Evolutionary conservation across 2,329 filamentous ascomycete genomes (phyloP).

Genomic region (Fusarium sp.): DNA sequence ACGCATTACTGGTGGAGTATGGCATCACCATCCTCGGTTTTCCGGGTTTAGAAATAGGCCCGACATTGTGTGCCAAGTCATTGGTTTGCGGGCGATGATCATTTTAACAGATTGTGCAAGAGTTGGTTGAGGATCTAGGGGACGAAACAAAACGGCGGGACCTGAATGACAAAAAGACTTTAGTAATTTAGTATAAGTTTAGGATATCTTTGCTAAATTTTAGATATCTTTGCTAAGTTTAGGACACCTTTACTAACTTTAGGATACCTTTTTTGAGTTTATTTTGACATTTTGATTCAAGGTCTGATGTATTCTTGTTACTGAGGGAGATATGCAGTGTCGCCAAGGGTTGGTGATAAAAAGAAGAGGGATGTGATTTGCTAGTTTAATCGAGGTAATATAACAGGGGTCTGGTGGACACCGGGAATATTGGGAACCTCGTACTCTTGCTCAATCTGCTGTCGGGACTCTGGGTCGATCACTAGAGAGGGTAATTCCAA

Average conservation of each 20-base stretch:
- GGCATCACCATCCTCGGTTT: conserved; percentile 4
- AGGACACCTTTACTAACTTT: too few species aligned
- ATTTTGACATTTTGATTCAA: too few species aligned
- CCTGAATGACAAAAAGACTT: too few species aligned
- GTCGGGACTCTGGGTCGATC: not conserved
- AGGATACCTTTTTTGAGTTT: too few species aligned
- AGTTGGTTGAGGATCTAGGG: not conserved
- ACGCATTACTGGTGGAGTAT: conserved; percentile 3
- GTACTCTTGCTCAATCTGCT: not conserved
- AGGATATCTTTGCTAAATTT: too few species aligned
- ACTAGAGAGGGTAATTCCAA: not conserved
- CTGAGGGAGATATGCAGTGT: not conserved
- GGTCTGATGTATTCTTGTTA: too few species aligned
- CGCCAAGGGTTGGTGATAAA: not conserved
- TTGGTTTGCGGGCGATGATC: not conserved
- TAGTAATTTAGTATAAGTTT: too few species aligned
- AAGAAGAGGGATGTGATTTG: not conserved
- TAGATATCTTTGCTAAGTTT: too few species aligned
- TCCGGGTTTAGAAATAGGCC: conserved; percentile 7
- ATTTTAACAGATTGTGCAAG: not conserved
- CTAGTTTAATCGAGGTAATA: not conserved
- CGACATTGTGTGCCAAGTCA: not conserved
- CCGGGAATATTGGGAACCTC: not conserved
- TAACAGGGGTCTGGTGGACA: not conserved
- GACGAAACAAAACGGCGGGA: too few species aligned